Evolutionary conservation across 2,329 filamentous ascomycete genomes (phyloP), one percentile per base, ranked within the genome.

Genomic region (Plectosphaerella sp.): DNA sequence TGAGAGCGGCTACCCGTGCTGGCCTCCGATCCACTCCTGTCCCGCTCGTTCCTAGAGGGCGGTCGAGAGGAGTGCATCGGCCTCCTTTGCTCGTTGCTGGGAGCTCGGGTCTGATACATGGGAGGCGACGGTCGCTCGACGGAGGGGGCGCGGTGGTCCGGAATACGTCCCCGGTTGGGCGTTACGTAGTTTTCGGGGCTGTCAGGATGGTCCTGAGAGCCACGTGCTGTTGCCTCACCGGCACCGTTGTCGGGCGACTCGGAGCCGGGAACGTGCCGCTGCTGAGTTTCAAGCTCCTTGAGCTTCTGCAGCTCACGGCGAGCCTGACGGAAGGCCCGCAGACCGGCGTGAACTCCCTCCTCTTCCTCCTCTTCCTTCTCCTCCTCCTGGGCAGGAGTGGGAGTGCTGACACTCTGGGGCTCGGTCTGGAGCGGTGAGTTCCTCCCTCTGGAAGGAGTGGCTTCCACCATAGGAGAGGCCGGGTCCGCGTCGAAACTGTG

Each of bases 241-340:
- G 56, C 16, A 55, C 52, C 54, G 59, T 45, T 56, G 58, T 35
- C 4, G 48, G 53, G 18, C 48, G 51, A 24, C 51, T 33, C 28
- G 4, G 28, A 33, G 28, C 28, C 28, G 11, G 41, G 41, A 7
- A 43, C 10, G 52, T 75, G 71, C 16, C 73, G 72, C 15, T 73
- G 69, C 47, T 76, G 66, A 3, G 68, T 64, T 54, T 83, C 80
- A 1, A 75, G 55, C 57, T 83, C 80, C 63, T 77, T 82, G 59
- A 79, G 73, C 54, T 69, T 76, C 57, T 83, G 80, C 15, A 83
- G 66, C 51, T 84, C 79, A 12, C 79, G 74, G 11, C 78, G 73
- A 1, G 80, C 81, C 59, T 84, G 79, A 25, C 79, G 71, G 59
- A 84, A 84, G 2, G 80, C 77, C 50, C 73, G 76, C 18, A 83